These are phyloP conservation scores for Penicillium occitanis DNA, from an alignment of 2,329 filamentous ascomycete genomes.

Conservation along the genomic window DNA sequence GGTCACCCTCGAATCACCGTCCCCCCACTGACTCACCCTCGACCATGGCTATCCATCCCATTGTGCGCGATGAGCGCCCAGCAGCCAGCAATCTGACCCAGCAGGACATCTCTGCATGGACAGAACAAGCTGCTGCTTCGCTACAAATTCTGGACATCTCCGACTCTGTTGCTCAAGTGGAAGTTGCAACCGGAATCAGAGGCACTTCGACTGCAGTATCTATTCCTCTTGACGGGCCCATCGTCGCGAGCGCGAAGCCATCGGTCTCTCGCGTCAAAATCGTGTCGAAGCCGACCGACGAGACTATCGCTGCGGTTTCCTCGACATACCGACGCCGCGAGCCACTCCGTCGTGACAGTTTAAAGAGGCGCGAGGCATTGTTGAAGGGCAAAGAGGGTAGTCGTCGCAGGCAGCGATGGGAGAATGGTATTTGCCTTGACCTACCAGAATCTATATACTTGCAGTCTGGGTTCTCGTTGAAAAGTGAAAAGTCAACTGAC, in stretches of 20 bases:
- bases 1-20: neutral
- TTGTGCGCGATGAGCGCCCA: slow-evolving; percentile 29
- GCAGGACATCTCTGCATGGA: slow-evolving; percentile 67
- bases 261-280: slow-evolving; percentile 33
- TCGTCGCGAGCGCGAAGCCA: slow-evolving; percentile 31
- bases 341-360: slow-evolving; percentile 59
- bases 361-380: slow-evolving; percentile 69
- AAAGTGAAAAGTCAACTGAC: neutral
- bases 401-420: slow-evolving; percentile 83
- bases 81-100: slow-evolving; percentile 33
- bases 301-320: slow-evolving; percentile 27
- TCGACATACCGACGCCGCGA: slow-evolving; percentile 54
- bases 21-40: neutral
- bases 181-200: slow-evolving; percentile 47
- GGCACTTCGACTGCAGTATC: slow-evolving; percentile 65
- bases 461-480: neutral
- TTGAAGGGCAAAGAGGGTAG: slow-evolving; percentile 90
- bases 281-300: slow-evolving; percentile 17
- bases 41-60: slow-evolving; percentile 48
- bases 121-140: slow-evolving; percentile 47
- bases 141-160: slow-evolving; percentile 38
- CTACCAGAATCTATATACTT: slow-evolving; percentile 20
- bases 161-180: slow-evolving; percentile 20
- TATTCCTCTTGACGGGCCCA: slow-evolving; percentile 70
- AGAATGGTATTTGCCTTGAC: slow-evolving; percentile 68